A percentile compares a stretch with the other conserved stretches of the same genome.
Conservation (phyloP, 2,329 filamentous ascomycete genomes). For the Cercospora sojina region DNA sequence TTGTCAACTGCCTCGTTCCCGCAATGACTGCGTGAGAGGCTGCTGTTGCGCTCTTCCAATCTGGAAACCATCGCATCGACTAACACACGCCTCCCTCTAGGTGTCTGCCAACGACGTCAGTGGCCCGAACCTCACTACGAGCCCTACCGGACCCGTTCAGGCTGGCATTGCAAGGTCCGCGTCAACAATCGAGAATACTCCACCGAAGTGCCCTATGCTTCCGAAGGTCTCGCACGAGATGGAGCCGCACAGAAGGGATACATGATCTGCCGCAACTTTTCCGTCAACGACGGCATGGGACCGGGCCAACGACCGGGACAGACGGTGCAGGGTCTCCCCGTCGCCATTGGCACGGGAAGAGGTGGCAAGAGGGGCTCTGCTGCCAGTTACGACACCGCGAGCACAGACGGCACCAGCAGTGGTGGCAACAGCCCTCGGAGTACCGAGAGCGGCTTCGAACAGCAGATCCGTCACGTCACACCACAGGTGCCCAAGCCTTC, state of each 20-base stretch:
- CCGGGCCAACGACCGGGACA: conserved; percentile 56
- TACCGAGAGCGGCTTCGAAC: conserved; percentile 47
- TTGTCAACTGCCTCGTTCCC: conserved; percentile 28
- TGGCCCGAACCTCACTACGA: conserved; percentile 92
- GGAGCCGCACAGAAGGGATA: conserved; percentile 94
- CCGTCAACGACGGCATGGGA: conserved; percentile 90
- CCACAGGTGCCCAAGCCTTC: conserved; percentile 25
- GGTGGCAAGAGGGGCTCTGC: conserved; percentile 45
- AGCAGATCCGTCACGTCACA: conserved; percentile 29
- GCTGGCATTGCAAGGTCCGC: conserved; percentile 85
- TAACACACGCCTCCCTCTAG: conserved; percentile 48
- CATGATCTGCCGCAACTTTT: conserved; percentile 97
- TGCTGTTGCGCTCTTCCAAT: conserved; percentile 26
- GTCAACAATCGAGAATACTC: conserved; percentile 97
- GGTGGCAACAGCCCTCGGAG: conserved; percentile 57
- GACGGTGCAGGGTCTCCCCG: conserved; percentile 61
- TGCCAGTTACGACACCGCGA: conserved; percentile 49
- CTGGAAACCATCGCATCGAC: conserved; percentile 7
- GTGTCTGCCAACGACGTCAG: conserved; percentile 88
- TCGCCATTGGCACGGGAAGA: conserved; percentile 62
- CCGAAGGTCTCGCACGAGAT: conserved; percentile 80
- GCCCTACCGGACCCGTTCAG: conserved; percentile 69
- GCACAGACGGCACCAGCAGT: conserved; percentile 45
- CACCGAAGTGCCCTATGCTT: conserved; percentile 81
- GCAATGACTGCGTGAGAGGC: conserved; percentile 18